phyloP scores from a whole-genome alignment of 2,329 filamentous ascomycete genomes.

The Penicillium hesseltinei region DNA sequence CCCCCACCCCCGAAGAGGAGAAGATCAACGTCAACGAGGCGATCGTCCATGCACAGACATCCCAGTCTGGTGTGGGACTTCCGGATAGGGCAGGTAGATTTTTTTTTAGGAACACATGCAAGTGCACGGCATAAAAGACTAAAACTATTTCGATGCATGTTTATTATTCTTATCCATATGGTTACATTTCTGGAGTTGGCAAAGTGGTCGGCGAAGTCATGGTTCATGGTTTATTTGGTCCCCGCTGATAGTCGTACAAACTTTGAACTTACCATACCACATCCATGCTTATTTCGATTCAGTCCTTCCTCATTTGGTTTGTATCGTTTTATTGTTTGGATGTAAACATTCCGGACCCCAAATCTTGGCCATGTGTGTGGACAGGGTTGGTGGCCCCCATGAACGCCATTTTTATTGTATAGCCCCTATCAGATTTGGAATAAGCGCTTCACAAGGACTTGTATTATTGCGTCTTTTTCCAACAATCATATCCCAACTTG shows the following conservation, averaged over 20 bases:
- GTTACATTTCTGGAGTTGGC: neutral
- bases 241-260: constrained; percentile 7
- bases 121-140: neutral
- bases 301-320: neutral
- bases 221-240: constrained; percentile 11
- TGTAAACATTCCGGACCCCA: constrained; percentile 1
- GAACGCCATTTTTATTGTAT: neutral
- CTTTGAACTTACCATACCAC: neutral
- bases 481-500: neutral
- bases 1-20: neutral
- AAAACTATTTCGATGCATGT: neutral
- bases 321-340: neutral
- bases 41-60: neutral
- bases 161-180: neutral
- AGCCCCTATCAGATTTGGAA: neutral
- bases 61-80: neutral
- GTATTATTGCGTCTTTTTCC: neutral
- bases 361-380: constrained; percentile 1
- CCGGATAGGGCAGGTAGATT: neutral
- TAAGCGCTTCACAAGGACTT: neutral
- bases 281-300: neutral
- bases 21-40: neutral
- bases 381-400: neutral
- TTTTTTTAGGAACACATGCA: neutral
- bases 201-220: constrained; percentile 2